These are phyloP conservation scores for Vaccinium darrowii DNA, from an alignment of 148 eudicot genomes.

Conservation along the genomic window DNA sequence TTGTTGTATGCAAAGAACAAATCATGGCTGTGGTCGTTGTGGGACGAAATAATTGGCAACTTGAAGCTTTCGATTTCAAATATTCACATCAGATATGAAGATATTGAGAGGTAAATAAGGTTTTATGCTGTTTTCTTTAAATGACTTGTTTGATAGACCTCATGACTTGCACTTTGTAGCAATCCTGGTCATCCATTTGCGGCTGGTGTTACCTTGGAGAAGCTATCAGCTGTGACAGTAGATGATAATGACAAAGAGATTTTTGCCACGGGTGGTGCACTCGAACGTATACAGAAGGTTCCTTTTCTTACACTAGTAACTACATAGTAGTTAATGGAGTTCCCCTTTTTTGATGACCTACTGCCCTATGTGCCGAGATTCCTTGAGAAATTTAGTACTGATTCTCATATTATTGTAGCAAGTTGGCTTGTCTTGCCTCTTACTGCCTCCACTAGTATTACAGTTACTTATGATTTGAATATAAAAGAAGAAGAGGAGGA, in stretches of 20 bases:
- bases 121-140: conserved; percentile 5
- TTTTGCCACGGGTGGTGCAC: conserved; percentile 86
- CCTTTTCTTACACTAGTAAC: not conserved
- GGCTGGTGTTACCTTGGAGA: conserved; percentile 86
- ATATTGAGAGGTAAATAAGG: conserved; percentile 75
- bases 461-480: not conserved
- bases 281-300: conserved; percentile 88
- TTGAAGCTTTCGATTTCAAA: conserved; percentile 96
- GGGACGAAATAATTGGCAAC: conserved; percentile 92
- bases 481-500: not conserved
- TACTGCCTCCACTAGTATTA: not conserved
- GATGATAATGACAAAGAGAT: conserved; percentile 88
- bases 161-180: conserved; percentile 43
- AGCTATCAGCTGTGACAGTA: conserved; percentile 87
- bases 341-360: not conserved
- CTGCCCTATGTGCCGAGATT: not conserved
- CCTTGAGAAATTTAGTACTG: not conserved
- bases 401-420: not conserved
- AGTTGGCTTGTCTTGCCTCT: conserved; percentile 9
- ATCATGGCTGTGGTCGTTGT: conserved; percentile 92
- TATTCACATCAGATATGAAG: conserved; percentile 97
- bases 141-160: conserved; percentile 15
- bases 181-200: conserved; percentile 92
- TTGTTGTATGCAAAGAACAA: conserved; percentile 54
- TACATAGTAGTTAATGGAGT: not conserved